Base-by-base conservation (phyloP, 768 basidiomycete species). In the Lanmaoa rubissima region DNA sequence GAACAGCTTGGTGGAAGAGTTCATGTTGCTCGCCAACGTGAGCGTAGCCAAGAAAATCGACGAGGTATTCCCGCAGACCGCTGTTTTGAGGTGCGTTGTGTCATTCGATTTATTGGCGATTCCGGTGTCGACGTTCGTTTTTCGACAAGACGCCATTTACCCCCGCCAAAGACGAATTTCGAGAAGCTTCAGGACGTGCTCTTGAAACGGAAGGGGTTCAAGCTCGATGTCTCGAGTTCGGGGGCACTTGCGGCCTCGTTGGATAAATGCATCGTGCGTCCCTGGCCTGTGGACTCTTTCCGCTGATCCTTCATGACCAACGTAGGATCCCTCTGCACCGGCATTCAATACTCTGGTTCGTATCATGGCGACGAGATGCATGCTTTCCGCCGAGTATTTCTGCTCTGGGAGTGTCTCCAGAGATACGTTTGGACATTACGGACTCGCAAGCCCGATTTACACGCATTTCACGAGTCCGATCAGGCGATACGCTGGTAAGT, bases 381-480 rank as follows among this genome's bases (percentile, higher is more conserved):
- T 99, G 97, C 79, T 98, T 26, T 88, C 95, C 0, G 97, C 97
- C 19, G 97, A 99, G 70, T 99, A 99, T 72, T 98, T 98, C 75
- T 93, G 91, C 69, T 91, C 95, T 0, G 96, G 97, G 10, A 94
- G 93, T 62, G 94, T 98, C 3, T 84, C 88, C 0, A 83, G 87
- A 48, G 94, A 97, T 60, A 88, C 93, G 1, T 99, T 98, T 69
- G 89, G 91, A 2, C 97, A 98, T 72, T 99, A 99, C 69, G 97
- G 97, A 40, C 82, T 99, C n/a, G 97, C 97, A 0, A 94, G 85
- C 69, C 82, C 90, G 0, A 99, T 99, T 54, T 99, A 98, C 70
- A 99, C 97, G 0, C 97, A 98, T 71, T 98, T 98, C 69, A 98
- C 96, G 40, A 96, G 94, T 69, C 97, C 97, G 1, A 99, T 99